Evolutionary conservation across 306 rosid genomes (phyloP).

Genomic region (Cucumis sativus): Cucumber_9930_V3 NC_026655.2:3727001-3727500

Average conservation of each 20-base stretch:
- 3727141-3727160: slow-evolving; percentile 13
- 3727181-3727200: slow-evolving; percentile 9
- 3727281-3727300: neutral
- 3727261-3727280: neutral
- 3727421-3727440: neutral
- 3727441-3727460: neutral
- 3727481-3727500: neutral
- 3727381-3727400: neutral
- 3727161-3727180: slow-evolving; percentile 2
- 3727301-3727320: neutral
- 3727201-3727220: slow-evolving; percentile 1
- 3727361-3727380: too few relatives aligned
- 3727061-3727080: slow-evolving; percentile 2
- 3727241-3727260: neutral
- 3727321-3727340: neutral
- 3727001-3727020: neutral
- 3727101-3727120: slow-evolving; percentile 4
- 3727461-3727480: neutral
- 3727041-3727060: slow-evolving; percentile 6
- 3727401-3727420: neutral
- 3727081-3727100: slow-evolving; percentile 6
- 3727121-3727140: slow-evolving; percentile 9
- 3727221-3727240: slow-evolving; percentile 6
- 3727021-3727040: slow-evolving; percentile 2
- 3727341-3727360: neutral